phyloP scores from a whole-genome alignment of 2,329 filamentous ascomycete genomes.

The Byssochlamys sp. region DNA sequence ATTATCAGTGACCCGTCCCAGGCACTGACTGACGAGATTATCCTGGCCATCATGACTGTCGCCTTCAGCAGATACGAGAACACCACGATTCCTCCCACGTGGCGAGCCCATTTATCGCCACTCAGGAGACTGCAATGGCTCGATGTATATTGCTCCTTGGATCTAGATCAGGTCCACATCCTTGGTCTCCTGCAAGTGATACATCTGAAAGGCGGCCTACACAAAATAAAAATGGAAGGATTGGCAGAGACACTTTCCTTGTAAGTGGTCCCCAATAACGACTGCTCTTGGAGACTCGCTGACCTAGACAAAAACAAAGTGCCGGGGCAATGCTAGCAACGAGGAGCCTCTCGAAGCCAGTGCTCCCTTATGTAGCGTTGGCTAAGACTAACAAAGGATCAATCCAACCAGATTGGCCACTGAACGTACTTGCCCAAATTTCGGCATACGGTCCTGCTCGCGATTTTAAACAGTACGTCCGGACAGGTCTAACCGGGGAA shows the following conservation, averaged over 20 bases:
- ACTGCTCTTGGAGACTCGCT: neutral
- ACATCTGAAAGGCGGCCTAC: constrained; percentile 13
- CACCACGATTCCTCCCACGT: constrained; percentile 4
- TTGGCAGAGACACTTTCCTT: constrained; percentile 15
- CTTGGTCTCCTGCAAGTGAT: constrained; percentile 15
- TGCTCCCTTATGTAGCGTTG: constrained; percentile 12
- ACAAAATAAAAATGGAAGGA: constrained; percentile 12
- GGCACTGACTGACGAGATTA: constrained; percentile 14
- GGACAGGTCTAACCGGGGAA: constrained; percentile 9
- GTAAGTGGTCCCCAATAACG: neutral
- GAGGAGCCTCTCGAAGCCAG: constrained; percentile 11
- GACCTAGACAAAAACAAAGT: neutral
- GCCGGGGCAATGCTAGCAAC: constrained; percentile 13
- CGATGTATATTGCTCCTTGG: constrained; percentile 14
- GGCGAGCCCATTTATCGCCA: constrained; percentile 12
- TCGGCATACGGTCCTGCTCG: constrained; percentile 9
- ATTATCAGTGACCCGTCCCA: constrained; percentile 10
- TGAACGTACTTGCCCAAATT: constrained; percentile 8
- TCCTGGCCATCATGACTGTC: constrained; percentile 14
- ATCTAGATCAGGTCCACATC: constrained; percentile 14
- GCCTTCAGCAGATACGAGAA: constrained; percentile 14
- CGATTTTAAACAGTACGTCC: constrained; percentile 9
- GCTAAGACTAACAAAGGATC: constrained; percentile 6
- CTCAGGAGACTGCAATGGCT: constrained; percentile 13
- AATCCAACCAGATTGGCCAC: constrained; percentile 7